Conservation (phyloP, 257 asterid genomes). For the Solanum piurae region DNA sequence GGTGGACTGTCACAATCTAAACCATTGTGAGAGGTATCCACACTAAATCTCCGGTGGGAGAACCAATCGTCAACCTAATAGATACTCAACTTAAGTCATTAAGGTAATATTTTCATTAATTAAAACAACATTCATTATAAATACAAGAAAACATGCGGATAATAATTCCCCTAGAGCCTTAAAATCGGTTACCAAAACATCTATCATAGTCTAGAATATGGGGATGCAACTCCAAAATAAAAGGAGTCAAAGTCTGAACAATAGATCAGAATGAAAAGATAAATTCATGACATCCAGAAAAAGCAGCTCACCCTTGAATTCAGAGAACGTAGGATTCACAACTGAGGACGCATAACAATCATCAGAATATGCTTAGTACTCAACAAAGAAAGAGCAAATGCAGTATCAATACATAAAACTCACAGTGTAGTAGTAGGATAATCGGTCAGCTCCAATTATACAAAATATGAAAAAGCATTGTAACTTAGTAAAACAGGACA, state of each 20-base stretch:
- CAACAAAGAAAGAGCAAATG: not conserved
- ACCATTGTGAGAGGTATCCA: not conserved
- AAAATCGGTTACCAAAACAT: not conserved
- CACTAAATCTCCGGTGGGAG: not conserved
- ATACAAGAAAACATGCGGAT: not conserved
- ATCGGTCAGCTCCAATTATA: not conserved
- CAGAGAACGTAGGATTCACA: not conserved
- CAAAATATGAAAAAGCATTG: not conserved
- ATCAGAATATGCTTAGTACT: not conserved
- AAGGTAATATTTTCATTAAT: not conserved
- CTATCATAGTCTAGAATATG: not conserved
- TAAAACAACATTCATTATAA: too few species aligned
- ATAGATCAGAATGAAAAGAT: too few species aligned
- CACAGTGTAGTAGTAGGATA: not conserved
- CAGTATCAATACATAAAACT: not conserved
- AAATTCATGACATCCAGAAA: too few species aligned
- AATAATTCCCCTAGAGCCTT: not conserved
- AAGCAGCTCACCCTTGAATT: too few species aligned
- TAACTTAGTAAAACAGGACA: not conserved
- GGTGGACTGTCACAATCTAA: not conserved
- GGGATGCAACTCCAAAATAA: not conserved
- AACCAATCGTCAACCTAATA: not conserved
- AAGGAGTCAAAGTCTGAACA: not conserved
- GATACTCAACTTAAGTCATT: not conserved
- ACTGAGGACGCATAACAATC: too few species aligned